Evolutionary conservation across 1,139 yeast species (phyloP).

Genomic region (Scheffersomyces cryptocercus): DNA sequence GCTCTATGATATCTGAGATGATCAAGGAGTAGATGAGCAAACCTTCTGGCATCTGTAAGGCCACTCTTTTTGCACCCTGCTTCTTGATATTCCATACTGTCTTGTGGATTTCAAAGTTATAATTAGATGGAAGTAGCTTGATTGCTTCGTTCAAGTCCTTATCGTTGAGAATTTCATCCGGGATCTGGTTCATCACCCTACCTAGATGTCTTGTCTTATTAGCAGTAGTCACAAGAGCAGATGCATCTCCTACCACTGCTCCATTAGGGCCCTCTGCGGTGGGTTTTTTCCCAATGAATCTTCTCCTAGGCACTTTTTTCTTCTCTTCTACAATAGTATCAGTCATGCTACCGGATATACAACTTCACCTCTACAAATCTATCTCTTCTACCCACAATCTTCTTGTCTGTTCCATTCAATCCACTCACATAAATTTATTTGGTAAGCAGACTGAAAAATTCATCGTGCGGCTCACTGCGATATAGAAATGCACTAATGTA

Average conservation of each 20-base stretch:
- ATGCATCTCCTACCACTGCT: slow-evolving; percentile 10
- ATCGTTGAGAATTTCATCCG: slow-evolving; percentile 79
- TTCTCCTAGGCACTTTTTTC: slow-evolving; percentile 20
- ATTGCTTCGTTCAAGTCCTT: slow-evolving; percentile 80
- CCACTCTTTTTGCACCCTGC: slow-evolving; percentile 71
- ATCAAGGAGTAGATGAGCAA: slow-evolving; percentile 81
- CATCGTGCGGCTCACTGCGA: slow-evolving; percentile 10
- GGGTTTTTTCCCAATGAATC: slow-evolving; percentile 36
- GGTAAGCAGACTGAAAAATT: slow-evolving; percentile 1
- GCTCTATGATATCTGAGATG: slow-evolving; percentile 86
- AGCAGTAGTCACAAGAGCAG: slow-evolving; percentile 22
- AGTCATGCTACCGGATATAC: background rate
- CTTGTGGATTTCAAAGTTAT: slow-evolving; percentile 93
- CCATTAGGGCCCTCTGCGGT: slow-evolving; percentile 1
- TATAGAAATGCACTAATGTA: background rate
- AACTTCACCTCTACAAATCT: slow-evolving; percentile 1
- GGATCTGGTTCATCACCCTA: slow-evolving; percentile 84
- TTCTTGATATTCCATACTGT: slow-evolving; percentile 91
- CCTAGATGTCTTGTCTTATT: slow-evolving; percentile 39
- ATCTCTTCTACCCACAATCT: background rate
- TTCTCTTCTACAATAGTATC: background rate
- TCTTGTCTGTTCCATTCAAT: background rate
- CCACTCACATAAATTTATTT: slow-evolving; percentile 8
- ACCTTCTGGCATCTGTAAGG: slow-evolving; percentile 98
- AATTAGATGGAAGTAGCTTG: slow-evolving; percentile 79